Evolutionary conservation across 2,329 filamentous ascomycete species (phyloP), one percentile per base, ranked within the genome.

Genomic region (Penicillium sp.): DNA sequence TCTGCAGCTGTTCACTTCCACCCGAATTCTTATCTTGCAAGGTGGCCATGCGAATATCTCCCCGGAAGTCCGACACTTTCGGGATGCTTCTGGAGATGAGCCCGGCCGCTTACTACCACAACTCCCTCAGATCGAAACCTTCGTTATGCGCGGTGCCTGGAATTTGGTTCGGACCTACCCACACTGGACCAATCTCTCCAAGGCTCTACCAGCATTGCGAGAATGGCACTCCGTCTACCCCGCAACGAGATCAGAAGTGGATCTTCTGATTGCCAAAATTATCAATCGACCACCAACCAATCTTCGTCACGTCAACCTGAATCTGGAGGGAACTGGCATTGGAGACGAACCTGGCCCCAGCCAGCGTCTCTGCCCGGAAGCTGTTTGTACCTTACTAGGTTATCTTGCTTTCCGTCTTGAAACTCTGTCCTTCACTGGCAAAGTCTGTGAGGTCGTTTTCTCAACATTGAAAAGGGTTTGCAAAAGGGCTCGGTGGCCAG

Each of bases 41-140:
- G 89, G 88, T n/a, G 88, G 89, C 3, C 87, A 91, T 68, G 83
- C 88, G 59, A 89, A 88, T 68, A 90, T 90, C 70, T 86, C 88
- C 2, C 88, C 88, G 5, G 85, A 86, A 71, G 86, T 91, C 45
- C 73, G 72, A 42, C 81, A 86, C 56, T 87, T 86, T 66, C 28
- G 67, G 21, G 8, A 3, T 28, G n/a, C 66, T 10, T 11, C 10
- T 3, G 55, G 63, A 40, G 58, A 67, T 19, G 67, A 74, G 60
- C 13, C 16, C 11, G 10, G 8, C 40, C 29, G 19, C 64, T 14
- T 68, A 24, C 69, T 85, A 7, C 77, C 81, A 8, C 62, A 71
- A 18, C 75, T 89, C 3, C 70, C 77, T 3, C 82, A 83, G 2
- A 81, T 91, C 28, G 81, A 81, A 49, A 90, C 87, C 0, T 79